Evolutionary conservation across 306 rosid genomes (phyloP), one percentile per base, ranked within the genome.

Genomic region (Mimosa pudica): DNA sequence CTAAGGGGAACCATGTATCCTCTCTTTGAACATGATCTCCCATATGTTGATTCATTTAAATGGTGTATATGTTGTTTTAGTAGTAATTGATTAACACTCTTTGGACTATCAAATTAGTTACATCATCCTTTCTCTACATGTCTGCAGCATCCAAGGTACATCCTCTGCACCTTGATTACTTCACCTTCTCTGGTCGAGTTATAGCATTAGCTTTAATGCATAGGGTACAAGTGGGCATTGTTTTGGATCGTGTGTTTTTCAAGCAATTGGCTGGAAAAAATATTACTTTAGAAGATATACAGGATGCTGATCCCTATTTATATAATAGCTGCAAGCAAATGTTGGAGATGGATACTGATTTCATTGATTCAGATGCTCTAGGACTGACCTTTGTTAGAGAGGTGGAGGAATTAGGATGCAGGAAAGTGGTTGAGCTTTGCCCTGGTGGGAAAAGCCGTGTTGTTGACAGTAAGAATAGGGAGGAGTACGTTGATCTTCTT

Each of bases 121-220:
- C 41, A 68, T 85, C 74, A 68, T 73, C n/a, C 20, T 32, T 38
- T 79, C 4, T 84, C 71, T 85, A 73, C 66, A 49, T 85, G 74
- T 77, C 71, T 84, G 87, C 89, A 95, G 98, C 97, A 45, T 95
- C 98, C 13, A 89, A 84, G 89, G 93, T 92, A 75, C 87, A 95
- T 82, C 98, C 92, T 73, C 70, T 91, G 89, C 98, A 95, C 87
- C 98, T 91, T 33, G 86, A 89, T 4, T 95, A 95, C 87, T 95
- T 95, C 87, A 80, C 52, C 70, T 95, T 95, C 83, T 81, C 92
- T 81, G 97, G 98, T 70, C 92, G 98, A 60, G 89, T 95, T 61
- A 91, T 95, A 77, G 98, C 97, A 41, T 85, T 92, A 74, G 97
- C 98, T 79, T 84, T 95, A 87, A 95, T 95, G 98, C 93, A 95